Evolutionary conservation across 805 yeast species (phyloP).

Genomic region (Wickerhamomyces ciferrii): DNA sequence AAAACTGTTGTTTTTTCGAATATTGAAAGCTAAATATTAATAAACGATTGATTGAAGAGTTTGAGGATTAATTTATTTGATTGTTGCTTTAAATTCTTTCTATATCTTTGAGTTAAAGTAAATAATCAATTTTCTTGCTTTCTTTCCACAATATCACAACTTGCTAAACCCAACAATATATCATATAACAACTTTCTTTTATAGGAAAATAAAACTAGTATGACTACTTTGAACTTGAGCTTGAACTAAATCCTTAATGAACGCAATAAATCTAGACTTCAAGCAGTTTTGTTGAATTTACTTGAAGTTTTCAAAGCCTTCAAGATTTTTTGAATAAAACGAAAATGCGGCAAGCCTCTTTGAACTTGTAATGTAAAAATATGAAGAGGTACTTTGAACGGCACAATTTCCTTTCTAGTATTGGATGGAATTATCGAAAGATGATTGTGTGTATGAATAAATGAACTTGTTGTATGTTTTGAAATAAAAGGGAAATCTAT

Average conservation of each 20-base stretch:
- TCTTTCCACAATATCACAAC: background rate
- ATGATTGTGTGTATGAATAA: background rate
- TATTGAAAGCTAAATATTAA: background rate
- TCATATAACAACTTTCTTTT: background rate
- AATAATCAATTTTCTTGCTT: background rate
- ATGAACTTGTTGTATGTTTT: no score
- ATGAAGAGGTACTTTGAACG: background rate
- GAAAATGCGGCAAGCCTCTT: background rate
- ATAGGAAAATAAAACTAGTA: no score
- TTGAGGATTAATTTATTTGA: background rate
- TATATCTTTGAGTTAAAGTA: no score
- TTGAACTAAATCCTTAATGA: background rate
- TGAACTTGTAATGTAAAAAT: background rate
- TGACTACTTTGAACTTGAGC: no score
- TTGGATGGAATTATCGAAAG: no score
- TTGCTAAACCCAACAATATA: background rate
- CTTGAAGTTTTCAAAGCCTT: background rate
- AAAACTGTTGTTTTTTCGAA: no score
- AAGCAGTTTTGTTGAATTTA: background rate
- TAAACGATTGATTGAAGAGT: background rate
- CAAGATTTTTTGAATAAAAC: background rate
- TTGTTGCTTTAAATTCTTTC: background rate
- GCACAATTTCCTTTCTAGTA: background rate
- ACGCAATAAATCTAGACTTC: background rate
- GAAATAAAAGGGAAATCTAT: no score